Percentiles rank a stretch among this genome's conserved stretches.
These are phyloP conservation scores for Diutina rugosa DNA, from an alignment of 1,139 yeast genomes.

Conservation along the genomic window DNA sequence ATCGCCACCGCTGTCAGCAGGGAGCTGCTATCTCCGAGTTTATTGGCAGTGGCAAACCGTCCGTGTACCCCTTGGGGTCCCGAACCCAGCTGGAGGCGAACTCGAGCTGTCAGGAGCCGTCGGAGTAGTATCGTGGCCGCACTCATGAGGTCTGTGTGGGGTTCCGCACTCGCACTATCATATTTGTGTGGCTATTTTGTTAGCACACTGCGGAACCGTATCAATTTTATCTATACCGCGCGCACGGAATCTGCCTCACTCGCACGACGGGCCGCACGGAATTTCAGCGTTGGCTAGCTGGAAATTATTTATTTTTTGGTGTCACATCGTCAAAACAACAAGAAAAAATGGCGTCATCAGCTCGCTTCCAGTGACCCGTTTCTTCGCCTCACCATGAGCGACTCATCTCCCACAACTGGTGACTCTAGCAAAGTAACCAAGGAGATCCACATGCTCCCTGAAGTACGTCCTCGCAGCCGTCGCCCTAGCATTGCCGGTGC, in stretches of 20 bases:
- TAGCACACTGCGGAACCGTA: no score
- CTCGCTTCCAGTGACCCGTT: no score
- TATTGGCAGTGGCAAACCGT: not conserved
- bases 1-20: slow-evolving; percentile 14
- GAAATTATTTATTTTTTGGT: not conserved
- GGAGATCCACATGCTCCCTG: not conserved
- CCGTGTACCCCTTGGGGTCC: not conserved
- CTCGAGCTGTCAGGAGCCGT: not conserved
- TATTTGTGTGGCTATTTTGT: no score
- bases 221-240: no score
- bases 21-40: not conserved
- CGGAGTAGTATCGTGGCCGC: not conserved
- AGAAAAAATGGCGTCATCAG: not conserved
- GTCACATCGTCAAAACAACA: not conserved
- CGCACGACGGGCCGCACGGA: no score
- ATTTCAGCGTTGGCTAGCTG: no score
- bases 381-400: not conserved
- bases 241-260: no score
- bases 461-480: not conserved
- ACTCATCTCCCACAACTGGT: not conserved
- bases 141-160: not conserved
- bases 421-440: not conserved
- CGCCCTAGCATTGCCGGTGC: not conserved
- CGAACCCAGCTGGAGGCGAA: not conserved
- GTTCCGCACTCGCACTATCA: not conserved